Conservation (phyloP, 495 filamentous ascomycete species). For the Lepidopterella palustris region DNA sequence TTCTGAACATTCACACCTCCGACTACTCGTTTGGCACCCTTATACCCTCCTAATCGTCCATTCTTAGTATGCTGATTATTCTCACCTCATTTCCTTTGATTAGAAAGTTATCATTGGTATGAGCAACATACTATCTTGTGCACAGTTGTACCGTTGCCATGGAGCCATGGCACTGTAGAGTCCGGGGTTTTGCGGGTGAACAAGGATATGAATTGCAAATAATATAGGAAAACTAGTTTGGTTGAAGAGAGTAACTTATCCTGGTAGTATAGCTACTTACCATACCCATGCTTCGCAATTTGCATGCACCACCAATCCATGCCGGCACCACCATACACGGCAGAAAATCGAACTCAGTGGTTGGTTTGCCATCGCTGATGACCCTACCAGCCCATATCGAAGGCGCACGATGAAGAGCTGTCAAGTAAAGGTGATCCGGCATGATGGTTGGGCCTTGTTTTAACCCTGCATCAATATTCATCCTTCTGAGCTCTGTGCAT, state of each 20-base stretch:
- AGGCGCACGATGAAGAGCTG: no score
- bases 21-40: not conserved
- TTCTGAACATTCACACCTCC: slow-evolving; percentile 22
- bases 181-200: not conserved
- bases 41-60: not conserved
- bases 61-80: slow-evolving; percentile 1
- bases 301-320: no score
- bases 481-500: no score
- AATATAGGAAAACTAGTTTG: not conserved
- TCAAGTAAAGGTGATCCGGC: not conserved
- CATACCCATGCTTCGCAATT: no score
- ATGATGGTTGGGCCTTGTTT: not conserved
- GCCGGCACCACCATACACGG: no score
- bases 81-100: not conserved
- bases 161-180: not conserved
- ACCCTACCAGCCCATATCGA: no score
- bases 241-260: no score
- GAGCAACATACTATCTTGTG: not conserved
- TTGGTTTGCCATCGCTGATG: no score
- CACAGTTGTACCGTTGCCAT: not conserved
- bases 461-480: not conserved
- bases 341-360: no score
- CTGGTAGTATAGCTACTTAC: not conserved
- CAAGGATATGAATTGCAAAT: not conserved
- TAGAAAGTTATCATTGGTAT: not conserved